Percentiles rank a stretch among this genome's conserved stretches.
phyloP scores from a whole-genome alignment of 306 rosid genomes.

The Hippophae tibetana region DNA sequence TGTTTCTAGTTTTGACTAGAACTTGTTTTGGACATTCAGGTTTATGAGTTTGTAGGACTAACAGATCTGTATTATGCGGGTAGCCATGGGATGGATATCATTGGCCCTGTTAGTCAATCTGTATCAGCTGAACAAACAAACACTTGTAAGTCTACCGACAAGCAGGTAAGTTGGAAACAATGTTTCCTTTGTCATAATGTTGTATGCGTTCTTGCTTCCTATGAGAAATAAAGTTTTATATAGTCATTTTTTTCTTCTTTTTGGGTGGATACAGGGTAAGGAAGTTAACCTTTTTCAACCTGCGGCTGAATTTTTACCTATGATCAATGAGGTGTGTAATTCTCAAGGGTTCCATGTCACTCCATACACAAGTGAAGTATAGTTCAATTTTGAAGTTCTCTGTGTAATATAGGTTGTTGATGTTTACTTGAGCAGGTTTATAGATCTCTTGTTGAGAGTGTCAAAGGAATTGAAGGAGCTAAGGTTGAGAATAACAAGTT shows the following conservation, averaged over 20 bases:
- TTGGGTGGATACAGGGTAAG: slow-evolving; percentile 45
- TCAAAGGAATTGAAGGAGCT: slow-evolving; percentile 65
- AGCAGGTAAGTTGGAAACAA: slow-evolving; percentile 38
- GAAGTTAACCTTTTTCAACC: slow-evolving; percentile 88
- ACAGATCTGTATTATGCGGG: slow-evolving; percentile 92
- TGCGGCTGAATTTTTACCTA: slow-evolving; percentile 73
- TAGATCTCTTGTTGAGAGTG: slow-evolving; percentile 44
- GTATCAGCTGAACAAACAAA: slow-evolving; percentile 36
- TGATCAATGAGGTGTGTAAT: slow-evolving; percentile 54
- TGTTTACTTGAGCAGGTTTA: slow-evolving; percentile 47
- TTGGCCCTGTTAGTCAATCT: slow-evolving; percentile 59
- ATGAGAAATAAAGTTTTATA: too few species aligned
- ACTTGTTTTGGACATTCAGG: slow-evolving; percentile 37
- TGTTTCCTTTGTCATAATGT: background rate
- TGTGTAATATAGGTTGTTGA: slow-evolving; percentile 10
- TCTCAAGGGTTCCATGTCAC: slow-evolving; percentile 8
- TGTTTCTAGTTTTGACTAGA: slow-evolving; percentile 8
- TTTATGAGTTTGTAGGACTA: slow-evolving; percentile 68
- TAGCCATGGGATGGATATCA: slow-evolving; percentile 99
- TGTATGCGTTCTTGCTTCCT: background rate
- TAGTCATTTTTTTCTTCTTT: background rate
- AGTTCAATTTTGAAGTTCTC: slow-evolving; percentile 11
- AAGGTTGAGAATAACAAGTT: slow-evolving; percentile 78
- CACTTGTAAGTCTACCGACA: slow-evolving; percentile 36
- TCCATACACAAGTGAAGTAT: background rate